A percentile compares a stretch with the other conserved stretches of the same genome.
These are phyloP conservation scores for Russula sp. DNA, from an alignment of 768 basidiomycete genomes.

Conservation along the genomic window DNA sequence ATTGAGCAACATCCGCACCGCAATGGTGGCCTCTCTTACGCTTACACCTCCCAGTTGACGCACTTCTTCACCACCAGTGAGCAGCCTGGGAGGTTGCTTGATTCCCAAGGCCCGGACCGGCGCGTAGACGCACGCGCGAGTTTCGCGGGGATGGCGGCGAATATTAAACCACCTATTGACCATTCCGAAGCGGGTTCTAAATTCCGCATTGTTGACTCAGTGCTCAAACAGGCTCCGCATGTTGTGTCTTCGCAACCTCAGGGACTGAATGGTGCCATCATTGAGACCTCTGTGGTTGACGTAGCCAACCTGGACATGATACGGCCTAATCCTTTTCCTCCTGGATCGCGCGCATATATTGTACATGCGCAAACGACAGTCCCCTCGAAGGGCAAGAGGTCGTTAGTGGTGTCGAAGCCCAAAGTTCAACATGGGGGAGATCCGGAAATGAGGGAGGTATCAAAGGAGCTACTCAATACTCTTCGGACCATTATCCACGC, in stretches of 20 bases:
- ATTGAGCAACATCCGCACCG: slow-evolving; percentile 64
- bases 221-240: slow-evolving; percentile 34
- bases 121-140: slow-evolving; percentile 28
- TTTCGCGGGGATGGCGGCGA: slow-evolving; percentile 39
- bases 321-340: slow-evolving; percentile 38
- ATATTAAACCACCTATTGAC: slow-evolving; percentile 21
- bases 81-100: slow-evolving; percentile 48
- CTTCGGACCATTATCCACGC: not conserved
- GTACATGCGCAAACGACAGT: slow-evolving; percentile 4
- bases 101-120: not conserved
- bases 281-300: slow-evolving; percentile 31
- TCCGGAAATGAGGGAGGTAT: not conserved
- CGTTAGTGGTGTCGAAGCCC: not conserved
- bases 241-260: slow-evolving; percentile 25
- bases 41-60: slow-evolving; percentile 46
- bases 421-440: not conserved
- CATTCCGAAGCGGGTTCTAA: slow-evolving; percentile 17
- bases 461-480: slow-evolving; percentile 7
- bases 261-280: slow-evolving; percentile 32
- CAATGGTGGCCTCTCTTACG: slow-evolving; percentile 55
- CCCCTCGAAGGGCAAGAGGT: not conserved
- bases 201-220: slow-evolving; percentile 28
- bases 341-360: slow-evolving; percentile 47
- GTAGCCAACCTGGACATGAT: slow-evolving; percentile 28
- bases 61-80: slow-evolving; percentile 42